Percentiles rank a stretch among this genome's conserved stretches.
Conservation (phyloP, 306 rosid species). For the Vigna nakashimae region DNA sequence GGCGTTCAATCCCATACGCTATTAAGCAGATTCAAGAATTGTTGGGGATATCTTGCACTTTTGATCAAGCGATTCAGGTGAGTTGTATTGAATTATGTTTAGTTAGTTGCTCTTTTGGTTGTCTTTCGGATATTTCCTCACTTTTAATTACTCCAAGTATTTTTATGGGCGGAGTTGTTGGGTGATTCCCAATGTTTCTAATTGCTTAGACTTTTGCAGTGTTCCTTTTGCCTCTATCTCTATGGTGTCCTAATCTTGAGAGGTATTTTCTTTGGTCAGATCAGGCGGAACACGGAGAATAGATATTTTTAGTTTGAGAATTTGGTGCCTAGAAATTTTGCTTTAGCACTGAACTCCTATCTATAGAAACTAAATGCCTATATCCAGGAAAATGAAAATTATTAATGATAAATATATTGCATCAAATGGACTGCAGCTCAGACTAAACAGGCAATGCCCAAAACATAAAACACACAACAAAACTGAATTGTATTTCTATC, state of each 20-base stretch:
- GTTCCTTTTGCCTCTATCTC: no score
- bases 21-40: constrained; percentile 85
- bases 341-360: neutral
- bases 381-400: neutral
- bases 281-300: no score
- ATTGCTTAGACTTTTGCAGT: no score
- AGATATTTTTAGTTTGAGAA: neutral
- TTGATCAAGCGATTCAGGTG: constrained; percentile 89
- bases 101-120: neutral
- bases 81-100: constrained; percentile 12
- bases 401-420: neutral
- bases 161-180: no score
- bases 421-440: neutral
- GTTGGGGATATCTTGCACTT: constrained; percentile 85
- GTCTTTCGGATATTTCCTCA: constrained; percentile 20
- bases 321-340: neutral
- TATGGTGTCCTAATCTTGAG: no score
- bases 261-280: no score
- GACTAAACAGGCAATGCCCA: neutral
- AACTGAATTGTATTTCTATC: neutral
- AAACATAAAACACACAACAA: neutral
- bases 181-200: no score
- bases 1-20: constrained; percentile 87
- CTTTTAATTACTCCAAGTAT: neutral
- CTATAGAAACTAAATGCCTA: neutral